Evolutionary conservation across 176 grass and related monocot genomes (phyloP).

Genomic region (Pontederia crassipes): DNA sequence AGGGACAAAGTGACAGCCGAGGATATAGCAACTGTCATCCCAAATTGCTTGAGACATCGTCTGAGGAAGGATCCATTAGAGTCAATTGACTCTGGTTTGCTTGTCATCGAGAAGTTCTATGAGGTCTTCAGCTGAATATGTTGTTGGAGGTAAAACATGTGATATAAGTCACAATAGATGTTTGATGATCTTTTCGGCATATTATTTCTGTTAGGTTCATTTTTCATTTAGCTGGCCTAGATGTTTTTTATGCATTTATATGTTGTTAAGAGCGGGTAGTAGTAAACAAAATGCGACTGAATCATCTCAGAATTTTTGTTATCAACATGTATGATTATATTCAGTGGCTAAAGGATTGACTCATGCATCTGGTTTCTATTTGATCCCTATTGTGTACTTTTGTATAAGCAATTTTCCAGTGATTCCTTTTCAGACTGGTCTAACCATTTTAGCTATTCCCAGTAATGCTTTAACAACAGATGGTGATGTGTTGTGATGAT

Average conservation of each 20-base stretch:
- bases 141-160: background rate
- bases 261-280: background rate
- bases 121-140: conserved; percentile 63
- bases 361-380: too few species aligned
- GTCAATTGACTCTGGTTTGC: conserved; percentile 89
- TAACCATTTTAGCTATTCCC: too few species aligned
- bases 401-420: too few species aligned
- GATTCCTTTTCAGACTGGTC: too few species aligned
- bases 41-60: conserved; percentile 95
- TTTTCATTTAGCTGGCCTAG: background rate
- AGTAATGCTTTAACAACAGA: too few species aligned
- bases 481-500: too few species aligned
- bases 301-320: too few species aligned
- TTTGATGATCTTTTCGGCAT: background rate
- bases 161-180: background rate
- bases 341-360: too few species aligned
- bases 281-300: too few species aligned
- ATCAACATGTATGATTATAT: too few species aligned
- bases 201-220: background rate
- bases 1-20: conserved; percentile 74
- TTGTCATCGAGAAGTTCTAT: conserved; percentile 92
- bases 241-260: background rate
- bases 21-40: conserved; percentile 90
- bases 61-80: conserved; percentile 91
- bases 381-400: too few species aligned